Base-by-base conservation (phyloP, 768 basidiomycete species). In the Austroboletus festivus region DNA sequence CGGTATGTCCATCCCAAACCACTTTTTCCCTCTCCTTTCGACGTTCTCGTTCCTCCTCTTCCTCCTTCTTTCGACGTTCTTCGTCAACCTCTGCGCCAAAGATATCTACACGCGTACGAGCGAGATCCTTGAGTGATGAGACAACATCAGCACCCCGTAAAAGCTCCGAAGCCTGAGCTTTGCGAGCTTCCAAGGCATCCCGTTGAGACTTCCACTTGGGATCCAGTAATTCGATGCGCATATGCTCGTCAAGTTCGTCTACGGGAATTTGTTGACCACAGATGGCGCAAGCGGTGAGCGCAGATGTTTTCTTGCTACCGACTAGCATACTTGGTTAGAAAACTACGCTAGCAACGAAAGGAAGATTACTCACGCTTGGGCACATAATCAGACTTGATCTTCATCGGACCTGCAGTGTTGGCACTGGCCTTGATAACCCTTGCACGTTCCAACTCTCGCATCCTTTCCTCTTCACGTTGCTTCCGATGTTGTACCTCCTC, bases 1-100 rank as follows among this genome's bases (percentile, higher is more conserved):
- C 89, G 2, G 94, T 94, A 68, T 98, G 94, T 59, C 96, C 96
- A 69, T 98, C 96, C 96, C 96, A 99, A 42, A 97, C 90, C 56
- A 91, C 89, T 65, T 89, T 93, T 70, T 98, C 96, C 65, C 85
- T 82, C 66, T 95, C 94, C 64, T 83, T 87, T 55, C 92, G 77
- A 61, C 80, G 80, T 53, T 85, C 81, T 46, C 81, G 76, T 60
- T 93, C 89, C 53, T 87, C 86, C 43, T 92, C 92, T 54, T 96
- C 94, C 58, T 93, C 88, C 40, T 76, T 78, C 69, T 85, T 88
- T 52, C 93, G 80, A 49, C 85, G 78, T 56, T 94, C 93, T 61
- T 97, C 95, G 62, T 95, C 95, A 44, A 81, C 86, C 60, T 93
- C 91, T 1, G 86, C 90, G 67, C 93, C 93, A 69, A 99, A 99